These are phyloP conservation scores for Lecanicillium sp. DNA, from an alignment of 2,329 filamentous ascomycete genomes.

Conservation along the genomic window DNA sequence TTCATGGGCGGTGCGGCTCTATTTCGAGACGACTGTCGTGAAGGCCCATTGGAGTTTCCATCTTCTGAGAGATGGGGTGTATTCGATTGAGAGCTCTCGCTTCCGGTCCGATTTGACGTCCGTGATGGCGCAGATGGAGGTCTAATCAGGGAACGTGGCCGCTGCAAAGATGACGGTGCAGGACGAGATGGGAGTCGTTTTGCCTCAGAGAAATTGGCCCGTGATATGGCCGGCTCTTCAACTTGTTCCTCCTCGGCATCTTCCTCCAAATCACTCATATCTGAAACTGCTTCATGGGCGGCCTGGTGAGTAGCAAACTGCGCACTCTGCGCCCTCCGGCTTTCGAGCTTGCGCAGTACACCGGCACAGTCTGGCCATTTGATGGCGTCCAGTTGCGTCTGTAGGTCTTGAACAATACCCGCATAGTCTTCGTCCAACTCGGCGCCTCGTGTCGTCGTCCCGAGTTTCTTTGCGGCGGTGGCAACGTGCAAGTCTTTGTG, in stretches of 20 bases:
- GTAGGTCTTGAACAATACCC: conserved; percentile 32
- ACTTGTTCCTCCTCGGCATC: conserved; percentile 19
- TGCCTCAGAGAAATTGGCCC: background rate
- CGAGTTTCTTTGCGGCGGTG: conserved; percentile 9
- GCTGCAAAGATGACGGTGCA: background rate
- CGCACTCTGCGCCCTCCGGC: background rate
- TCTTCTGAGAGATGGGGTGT: conserved; percentile 2
- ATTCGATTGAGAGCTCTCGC: conserved; percentile 1
- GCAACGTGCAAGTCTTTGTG: conserved; percentile 41
- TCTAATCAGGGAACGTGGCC: conserved; percentile 6
- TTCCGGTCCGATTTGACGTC: background rate
- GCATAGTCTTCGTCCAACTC: conserved; percentile 33
- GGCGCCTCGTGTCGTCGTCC: conserved; percentile 9
- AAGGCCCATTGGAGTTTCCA: conserved; percentile 3
- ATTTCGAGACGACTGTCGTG: conserved; percentile 2
- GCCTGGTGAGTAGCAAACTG: too few relatives aligned
- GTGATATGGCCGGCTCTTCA: conserved; percentile 11
- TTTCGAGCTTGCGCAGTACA: conserved; percentile 15
- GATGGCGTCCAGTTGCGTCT: conserved; percentile 28
- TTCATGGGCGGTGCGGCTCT: background rate
- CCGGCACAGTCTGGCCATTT: conserved; percentile 11
- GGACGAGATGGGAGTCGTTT: background rate
- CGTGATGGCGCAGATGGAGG: background rate
- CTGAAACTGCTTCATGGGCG: conserved; percentile 12
- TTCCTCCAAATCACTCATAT: conserved; percentile 46